Evolutionary conservation across 352 stramenopile species (phyloP), one percentile per base, ranked within the genome.

Genomic region (Globisporangium perplexum): DNA sequence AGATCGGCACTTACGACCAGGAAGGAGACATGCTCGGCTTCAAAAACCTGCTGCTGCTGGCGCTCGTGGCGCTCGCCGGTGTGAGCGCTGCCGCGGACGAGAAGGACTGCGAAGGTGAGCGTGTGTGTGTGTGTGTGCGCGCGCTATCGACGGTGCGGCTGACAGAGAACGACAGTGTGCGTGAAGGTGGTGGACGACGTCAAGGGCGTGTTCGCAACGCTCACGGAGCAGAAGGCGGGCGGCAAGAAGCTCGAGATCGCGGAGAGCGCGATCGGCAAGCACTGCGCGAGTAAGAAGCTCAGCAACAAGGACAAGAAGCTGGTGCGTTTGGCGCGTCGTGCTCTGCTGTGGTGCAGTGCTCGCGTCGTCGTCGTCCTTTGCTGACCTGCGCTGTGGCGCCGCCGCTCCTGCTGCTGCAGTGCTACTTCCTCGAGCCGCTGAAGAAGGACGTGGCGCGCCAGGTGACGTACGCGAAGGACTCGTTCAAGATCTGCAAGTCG

Each of bases 401-500:
- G 30, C 1, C 30, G 8, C 10, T 35, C 30, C 39, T 57, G 31
- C 28, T 26, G 0, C 12, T 58, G 35, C 50, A 95, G 85, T 98
- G 92, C 76, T 98, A 98, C 83, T 97, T 88, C 55, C 63, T 98
- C 57, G 74, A 95, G 73, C 90, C 94, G 15, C 74, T 98, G 53
- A 98, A 98, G 76, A 96, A 95, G 66, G 88, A 97, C 45, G 83
- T 98, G 38, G 92, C 89, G 46, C 83, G 90, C 49, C 91, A 97
- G 47, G 75, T 98, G 43, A 85, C 75, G 53, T 97, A 95, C 56
- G 87, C 86, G 63, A 97, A 97, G 73, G 89, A 97, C 23, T 88
- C 90, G 53, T 52, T 95, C 50, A 96, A 95, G 77, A 90, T 98
- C 60, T 98, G 94, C 83, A 87, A 97, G 76, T 75, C 67, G 20